These are phyloP conservation scores for Escovopsis sp. DNA, from an alignment of 2,329 filamentous ascomycete genomes.

Conservation along the genomic window DNA sequence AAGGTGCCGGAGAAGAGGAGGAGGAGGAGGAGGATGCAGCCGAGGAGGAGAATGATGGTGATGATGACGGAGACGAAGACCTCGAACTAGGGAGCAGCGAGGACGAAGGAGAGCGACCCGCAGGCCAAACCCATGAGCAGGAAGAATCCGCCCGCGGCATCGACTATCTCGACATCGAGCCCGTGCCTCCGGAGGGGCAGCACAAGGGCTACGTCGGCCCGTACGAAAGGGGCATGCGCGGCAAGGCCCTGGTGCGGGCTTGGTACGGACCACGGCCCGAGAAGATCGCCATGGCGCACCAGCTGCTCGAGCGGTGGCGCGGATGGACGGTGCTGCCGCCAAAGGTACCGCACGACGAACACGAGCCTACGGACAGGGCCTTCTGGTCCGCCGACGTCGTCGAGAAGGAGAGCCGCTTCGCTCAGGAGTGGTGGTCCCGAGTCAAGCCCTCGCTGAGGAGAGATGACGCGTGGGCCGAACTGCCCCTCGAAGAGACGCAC, in stretches of 20 bases:
- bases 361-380: conserved; percentile 17
- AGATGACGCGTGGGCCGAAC: conserved; percentile 4
- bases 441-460: conserved; percentile 9
- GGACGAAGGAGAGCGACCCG: too few species aligned
- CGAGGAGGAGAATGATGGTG: conserved; percentile 13
- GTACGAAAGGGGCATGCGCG: conserved; percentile 20
- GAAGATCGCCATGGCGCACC: conserved; percentile 20
- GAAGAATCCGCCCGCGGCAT: too few species aligned
- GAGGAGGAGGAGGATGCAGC: conserved; percentile 19
- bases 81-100: too few species aligned
- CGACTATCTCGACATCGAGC: conserved; percentile 19
- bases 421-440: conserved; percentile 15
- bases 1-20: conserved; percentile 10
- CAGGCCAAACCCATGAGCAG: too few species aligned
- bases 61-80: too few species aligned
- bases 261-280: conserved; percentile 28
- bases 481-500: conserved; percentile 14
- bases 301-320: conserved; percentile 27
- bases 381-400: conserved; percentile 26
- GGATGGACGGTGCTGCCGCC: conserved; percentile 26
- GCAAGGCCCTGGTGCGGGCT: conserved; percentile 20
- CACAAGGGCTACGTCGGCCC: conserved; percentile 21
- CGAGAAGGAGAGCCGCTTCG: conserved; percentile 19
- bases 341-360: conserved; percentile 13
- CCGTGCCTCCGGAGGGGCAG: conserved; percentile 18